Evolutionary conservation across 495 filamentous ascomycete genomes (phyloP).

Genomic region (Hypoxylon rickii): DNA sequence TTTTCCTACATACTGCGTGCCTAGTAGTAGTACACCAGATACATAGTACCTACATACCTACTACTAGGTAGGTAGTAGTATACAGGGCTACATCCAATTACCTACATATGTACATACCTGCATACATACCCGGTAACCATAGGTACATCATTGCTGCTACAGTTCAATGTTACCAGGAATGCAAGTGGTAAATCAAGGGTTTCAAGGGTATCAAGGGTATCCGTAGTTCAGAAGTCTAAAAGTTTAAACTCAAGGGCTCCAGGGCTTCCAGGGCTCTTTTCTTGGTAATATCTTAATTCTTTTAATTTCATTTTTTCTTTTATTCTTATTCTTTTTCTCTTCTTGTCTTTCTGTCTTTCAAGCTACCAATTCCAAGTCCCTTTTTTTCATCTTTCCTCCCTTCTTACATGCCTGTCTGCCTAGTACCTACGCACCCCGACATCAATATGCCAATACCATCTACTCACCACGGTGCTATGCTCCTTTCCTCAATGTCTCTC

Average conservation of each 20-base stretch:
- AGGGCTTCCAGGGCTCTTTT: neutral
- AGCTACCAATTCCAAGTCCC: no score
- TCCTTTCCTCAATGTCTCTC: neutral
- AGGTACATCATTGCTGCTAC: no score
- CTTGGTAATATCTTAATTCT: neutral
- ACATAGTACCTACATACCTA: no score
- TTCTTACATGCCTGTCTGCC: neutral
- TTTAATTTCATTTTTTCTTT: neutral
- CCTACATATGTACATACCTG: neutral
- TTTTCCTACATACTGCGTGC: no score
- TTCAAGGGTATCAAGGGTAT: neutral
- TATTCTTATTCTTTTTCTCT: neutral
- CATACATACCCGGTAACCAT: constrained; percentile 17
- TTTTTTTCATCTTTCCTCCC: no score
- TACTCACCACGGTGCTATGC: neutral
- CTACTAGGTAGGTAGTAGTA: no score
- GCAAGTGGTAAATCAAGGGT: no score
- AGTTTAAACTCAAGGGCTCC: neutral
- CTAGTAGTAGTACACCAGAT: no score
- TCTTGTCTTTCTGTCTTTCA: neutral
- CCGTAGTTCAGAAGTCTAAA: neutral
- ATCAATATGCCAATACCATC: neutral
- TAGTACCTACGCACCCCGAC: neutral
- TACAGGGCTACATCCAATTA: no score
- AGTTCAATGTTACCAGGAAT: neutral